Conservation (phyloP, 176 grass and related monocot species). For the Thalia dealbata region DNA sequence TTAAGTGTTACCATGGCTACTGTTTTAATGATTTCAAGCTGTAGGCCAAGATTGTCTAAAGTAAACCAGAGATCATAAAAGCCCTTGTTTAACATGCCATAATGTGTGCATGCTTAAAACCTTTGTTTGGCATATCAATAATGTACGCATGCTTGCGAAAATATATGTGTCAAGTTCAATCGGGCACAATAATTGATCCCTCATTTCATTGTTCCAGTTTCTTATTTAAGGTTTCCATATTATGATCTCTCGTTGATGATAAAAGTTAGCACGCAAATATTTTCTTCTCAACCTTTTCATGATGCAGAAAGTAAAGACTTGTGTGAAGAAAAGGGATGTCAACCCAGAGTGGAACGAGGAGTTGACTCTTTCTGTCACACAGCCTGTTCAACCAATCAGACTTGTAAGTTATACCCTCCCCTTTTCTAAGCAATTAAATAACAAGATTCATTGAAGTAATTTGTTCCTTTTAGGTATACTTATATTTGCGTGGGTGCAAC, state of each 20-base stretch:
- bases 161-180: too few relatives aligned
- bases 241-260: not conserved
- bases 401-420: conserved; percentile 2
- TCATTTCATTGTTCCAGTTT: not conserved
- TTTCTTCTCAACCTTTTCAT: not conserved
- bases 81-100: too few relatives aligned
- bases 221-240: not conserved
- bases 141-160: too few relatives aligned
- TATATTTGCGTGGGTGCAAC: not conserved
- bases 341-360: conserved; percentile 67
- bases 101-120: too few relatives aligned
- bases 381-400: not conserved
- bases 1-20: too few relatives aligned
- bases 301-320: conserved; percentile 54
- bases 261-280: not conserved
- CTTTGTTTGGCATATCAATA: too few relatives aligned
- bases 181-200: not conserved
- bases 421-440: not conserved
- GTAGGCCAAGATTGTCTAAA: too few relatives aligned
- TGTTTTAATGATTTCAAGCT: too few relatives aligned
- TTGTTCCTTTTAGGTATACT: not conserved
- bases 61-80: too few relatives aligned
- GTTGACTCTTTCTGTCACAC: conserved; percentile 30
- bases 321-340: conserved; percentile 57
- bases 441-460: not conserved